phyloP scores from a whole-genome alignment of 2,329 filamentous ascomycete genomes.

The Metarhizium brunneum region DNA sequence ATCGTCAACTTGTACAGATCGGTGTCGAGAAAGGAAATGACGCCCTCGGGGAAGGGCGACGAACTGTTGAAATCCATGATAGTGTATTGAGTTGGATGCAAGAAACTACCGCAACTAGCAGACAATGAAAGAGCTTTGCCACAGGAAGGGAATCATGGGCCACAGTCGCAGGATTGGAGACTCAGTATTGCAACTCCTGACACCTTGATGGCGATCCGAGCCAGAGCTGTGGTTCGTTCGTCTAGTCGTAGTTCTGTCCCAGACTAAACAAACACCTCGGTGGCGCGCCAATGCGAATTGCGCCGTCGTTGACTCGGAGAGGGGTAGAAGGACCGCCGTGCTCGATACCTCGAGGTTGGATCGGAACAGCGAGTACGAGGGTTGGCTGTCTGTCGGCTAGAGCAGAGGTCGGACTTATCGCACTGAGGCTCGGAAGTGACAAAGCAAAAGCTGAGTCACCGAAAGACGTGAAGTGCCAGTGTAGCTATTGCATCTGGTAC shows the following conservation, averaged over 20 bases:
- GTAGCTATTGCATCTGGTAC: neutral
- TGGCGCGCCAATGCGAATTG: neutral
- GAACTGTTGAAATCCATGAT: conserved; percentile 58
- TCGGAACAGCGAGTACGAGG: neutral
- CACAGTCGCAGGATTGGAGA: neutral
- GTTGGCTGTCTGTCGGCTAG: neutral
- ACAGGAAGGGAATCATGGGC: neutral
- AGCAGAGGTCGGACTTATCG: neutral
- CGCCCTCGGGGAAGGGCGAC: conserved; percentile 61
- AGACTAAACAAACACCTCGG: neutral
- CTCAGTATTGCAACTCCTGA: neutral
- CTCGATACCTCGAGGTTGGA: neutral
- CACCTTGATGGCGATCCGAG: neutral
- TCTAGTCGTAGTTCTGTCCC: neutral
- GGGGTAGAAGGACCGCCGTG: neutral
- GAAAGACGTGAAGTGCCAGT: neutral
- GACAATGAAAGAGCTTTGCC: neutral
- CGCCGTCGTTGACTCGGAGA: neutral
- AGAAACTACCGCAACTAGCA: neutral
- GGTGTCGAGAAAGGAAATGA: conserved; percentile 76
- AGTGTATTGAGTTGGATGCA: neutral
- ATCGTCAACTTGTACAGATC: conserved; percentile 95
- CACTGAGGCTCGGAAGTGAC: neutral
- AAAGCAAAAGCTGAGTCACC: neutral
- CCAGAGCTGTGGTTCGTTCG: neutral